These are phyloP conservation scores for Physcomitrellopsis africana DNA, from an alignment of 225 moss, liverwort and hornwort species.

Conservation along the genomic window DNA sequence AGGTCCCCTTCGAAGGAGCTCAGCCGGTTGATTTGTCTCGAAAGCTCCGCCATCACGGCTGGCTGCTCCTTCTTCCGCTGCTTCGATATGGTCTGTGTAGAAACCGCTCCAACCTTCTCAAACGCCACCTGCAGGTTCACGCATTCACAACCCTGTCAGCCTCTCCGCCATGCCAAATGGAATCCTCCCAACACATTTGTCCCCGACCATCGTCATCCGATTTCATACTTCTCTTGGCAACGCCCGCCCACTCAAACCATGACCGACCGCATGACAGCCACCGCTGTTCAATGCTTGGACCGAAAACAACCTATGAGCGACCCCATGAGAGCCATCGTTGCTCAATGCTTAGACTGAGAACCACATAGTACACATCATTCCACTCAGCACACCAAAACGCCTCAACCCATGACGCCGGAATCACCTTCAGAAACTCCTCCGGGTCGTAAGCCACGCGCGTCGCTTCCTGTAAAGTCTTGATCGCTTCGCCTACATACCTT, in stretches of 20 bases:
- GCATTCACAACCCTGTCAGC: neutral
- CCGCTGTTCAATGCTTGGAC: too few relatives aligned
- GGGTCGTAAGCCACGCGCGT: slow-evolving; percentile 74
- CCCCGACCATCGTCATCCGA: neutral
- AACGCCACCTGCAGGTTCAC: slow-evolving; percentile 72
- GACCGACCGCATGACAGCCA: too few relatives aligned
- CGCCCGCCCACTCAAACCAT: neutral
- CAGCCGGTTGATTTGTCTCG: slow-evolving; percentile 75
- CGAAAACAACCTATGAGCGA: too few relatives aligned
- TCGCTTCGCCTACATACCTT: slow-evolving; percentile 81
- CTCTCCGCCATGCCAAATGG: neutral
- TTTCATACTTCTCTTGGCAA: neutral
- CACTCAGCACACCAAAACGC: neutral
- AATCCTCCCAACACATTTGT: neutral
- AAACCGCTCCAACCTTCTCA: slow-evolving; percentile 83
- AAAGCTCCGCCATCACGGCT: slow-evolving; percentile 84
- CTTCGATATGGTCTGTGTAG: slow-evolving; percentile 81
- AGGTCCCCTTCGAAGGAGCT: slow-evolving; percentile 42
- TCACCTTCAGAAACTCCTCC: slow-evolving; percentile 84
- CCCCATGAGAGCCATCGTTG: too few relatives aligned
- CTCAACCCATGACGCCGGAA: neutral
- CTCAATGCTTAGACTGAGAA: neutral
- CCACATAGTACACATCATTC: neutral
- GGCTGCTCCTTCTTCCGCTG: slow-evolving; percentile 90
- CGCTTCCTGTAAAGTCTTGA: slow-evolving; percentile 79